A percentile compares a stretch with the other conserved stretches of the same genome.
These are phyloP conservation scores for Eleusine coracana DNA, from an alignment of 176 grass and related monocot genomes.

Conservation along the genomic window DNA sequence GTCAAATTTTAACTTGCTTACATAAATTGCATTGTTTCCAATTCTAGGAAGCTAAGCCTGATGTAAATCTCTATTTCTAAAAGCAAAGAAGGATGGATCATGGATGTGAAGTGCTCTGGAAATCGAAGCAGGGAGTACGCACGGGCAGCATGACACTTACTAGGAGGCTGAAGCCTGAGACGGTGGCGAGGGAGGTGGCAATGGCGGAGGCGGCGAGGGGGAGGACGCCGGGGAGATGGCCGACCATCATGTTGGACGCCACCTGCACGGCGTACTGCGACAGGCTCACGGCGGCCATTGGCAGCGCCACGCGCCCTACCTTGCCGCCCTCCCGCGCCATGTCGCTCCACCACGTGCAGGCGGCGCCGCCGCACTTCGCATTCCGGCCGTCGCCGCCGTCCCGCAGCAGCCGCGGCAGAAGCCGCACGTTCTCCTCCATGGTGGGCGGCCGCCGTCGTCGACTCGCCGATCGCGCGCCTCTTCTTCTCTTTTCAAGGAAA, in stretches of 20 bases:
- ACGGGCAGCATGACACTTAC: constrained; percentile 41
- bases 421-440: constrained; percentile 44
- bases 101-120: neutral
- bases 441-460: neutral
- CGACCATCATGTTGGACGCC: constrained; percentile 91
- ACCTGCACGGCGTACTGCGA: constrained; percentile 77
- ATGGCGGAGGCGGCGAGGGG: constrained; percentile 78
- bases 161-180: constrained; percentile 93
- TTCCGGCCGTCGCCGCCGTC: neutral
- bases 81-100: too few relatives aligned
- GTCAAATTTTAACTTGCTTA: neutral
- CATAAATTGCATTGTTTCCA: too few relatives aligned
- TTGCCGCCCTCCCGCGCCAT: constrained; percentile 41
- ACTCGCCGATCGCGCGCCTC: neutral
- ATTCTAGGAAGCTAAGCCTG: too few relatives aligned
- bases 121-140: neutral
- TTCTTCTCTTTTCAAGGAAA: neutral
- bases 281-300: constrained; percentile 61
- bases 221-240: constrained; percentile 79
- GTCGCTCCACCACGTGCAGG: constrained; percentile 25
- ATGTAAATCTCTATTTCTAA: too few relatives aligned
- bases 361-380: neutral
- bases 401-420: constrained; percentile 24
- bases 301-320: constrained; percentile 51
- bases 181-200: constrained; percentile 76